phyloP scores from a whole-genome alignment of 805 yeast genomes.

The Teunomyces barrocoloradensis region DNA sequence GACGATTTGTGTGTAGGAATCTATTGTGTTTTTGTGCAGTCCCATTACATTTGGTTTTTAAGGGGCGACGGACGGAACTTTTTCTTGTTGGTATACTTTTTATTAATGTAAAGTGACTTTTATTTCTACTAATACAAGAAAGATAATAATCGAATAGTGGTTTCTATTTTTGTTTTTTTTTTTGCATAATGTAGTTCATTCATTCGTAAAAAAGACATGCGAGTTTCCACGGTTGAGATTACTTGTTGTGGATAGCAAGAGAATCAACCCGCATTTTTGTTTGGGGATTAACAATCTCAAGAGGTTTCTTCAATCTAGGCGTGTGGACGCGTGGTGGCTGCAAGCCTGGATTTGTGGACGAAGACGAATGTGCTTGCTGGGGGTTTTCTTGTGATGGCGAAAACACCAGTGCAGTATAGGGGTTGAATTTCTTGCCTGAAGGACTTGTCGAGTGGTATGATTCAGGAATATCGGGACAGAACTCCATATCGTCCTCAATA shows the following conservation, averaged over 20 bases:
- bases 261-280: slow-evolving; percentile 57
- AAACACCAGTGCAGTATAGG: slow-evolving; percentile 63
- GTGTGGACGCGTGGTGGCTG: slow-evolving; percentile 48
- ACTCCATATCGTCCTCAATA: slow-evolving; percentile 60
- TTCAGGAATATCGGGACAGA: slow-evolving; percentile 59
- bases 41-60: background rate
- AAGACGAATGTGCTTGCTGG: slow-evolving; percentile 18
- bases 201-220: slow-evolving; percentile 3
- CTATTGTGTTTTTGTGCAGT: background rate
- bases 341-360: slow-evolving; percentile 10
- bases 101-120: no score
- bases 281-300: slow-evolving; percentile 62
- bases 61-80: background rate
- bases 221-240: background rate
- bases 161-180: background rate
- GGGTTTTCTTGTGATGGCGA: slow-evolving; percentile 48
- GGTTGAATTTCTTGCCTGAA: slow-evolving; percentile 54
- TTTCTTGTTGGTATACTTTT: no score
- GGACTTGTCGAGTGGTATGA: slow-evolving; percentile 23
- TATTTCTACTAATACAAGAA: background rate
- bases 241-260: slow-evolving; percentile 31
- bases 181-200: slow-evolving; percentile 4
- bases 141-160: background rate
- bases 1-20: background rate
- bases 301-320: slow-evolving; percentile 56